phyloP scores from a whole-genome alignment of 805 yeast genomes.

The Wilhelminamyces savonicus region DNA sequence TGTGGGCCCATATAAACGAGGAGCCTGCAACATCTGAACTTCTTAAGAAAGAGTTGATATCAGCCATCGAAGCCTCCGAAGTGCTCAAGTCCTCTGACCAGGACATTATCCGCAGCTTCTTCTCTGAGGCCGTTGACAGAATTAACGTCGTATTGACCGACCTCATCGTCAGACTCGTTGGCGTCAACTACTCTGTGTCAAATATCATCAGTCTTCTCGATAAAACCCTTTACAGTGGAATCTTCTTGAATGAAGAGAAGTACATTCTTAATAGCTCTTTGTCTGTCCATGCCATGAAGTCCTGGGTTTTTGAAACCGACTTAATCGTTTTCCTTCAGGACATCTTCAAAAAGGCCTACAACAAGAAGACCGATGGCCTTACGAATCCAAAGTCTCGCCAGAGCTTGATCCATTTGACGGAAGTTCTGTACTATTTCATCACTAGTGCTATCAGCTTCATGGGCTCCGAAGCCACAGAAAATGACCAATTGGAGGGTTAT shows the following conservation, averaged over 20 bases:
- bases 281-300: no score
- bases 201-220: slow-evolving; percentile 17
- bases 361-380: slow-evolving; percentile 5
- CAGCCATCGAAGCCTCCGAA: slow-evolving; percentile 4
- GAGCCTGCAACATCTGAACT: slow-evolving; percentile 2
- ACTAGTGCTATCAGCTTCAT: slow-evolving; percentile 30
- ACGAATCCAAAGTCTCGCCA: slow-evolving; percentile 11
- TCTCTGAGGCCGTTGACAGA: slow-evolving; percentile 14
- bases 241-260: slow-evolving; percentile 33
- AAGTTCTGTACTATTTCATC: slow-evolving; percentile 28
- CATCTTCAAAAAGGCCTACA: slow-evolving; percentile 23
- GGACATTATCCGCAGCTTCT: slow-evolving; percentile 21
- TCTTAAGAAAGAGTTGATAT: slow-evolving; percentile 8
- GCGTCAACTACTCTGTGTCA: slow-evolving; percentile 9
- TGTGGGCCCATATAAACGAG: slow-evolving; percentile 26
- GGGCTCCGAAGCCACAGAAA: slow-evolving; percentile 16
- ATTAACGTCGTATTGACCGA: slow-evolving; percentile 23
- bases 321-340: slow-evolving; percentile 35
- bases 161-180: slow-evolving; percentile 15
- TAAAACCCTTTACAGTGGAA: slow-evolving; percentile 23
- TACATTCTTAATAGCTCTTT: slow-evolving; percentile 27
- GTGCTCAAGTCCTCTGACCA: slow-evolving; percentile 3
- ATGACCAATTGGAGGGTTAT: slow-evolving; percentile 22
- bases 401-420: slow-evolving; percentile 18
- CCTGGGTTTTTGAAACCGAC: slow-evolving; percentile 46